Conservation (phyloP, 495 filamentous ascomycete species). For the Podospora bellae-mahoneyi region DNA sequence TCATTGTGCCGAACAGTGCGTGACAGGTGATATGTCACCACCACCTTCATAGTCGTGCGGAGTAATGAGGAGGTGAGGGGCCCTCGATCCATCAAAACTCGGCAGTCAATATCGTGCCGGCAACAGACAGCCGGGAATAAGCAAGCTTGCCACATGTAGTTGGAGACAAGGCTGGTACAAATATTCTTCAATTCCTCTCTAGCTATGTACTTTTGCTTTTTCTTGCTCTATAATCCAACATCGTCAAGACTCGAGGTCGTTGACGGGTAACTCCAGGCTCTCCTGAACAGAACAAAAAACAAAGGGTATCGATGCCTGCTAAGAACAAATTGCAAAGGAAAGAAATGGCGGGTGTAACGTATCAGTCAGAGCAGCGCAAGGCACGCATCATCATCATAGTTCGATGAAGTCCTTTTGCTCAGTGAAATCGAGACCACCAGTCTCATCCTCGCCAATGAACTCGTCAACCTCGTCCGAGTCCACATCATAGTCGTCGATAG, state of each 20-base stretch:
- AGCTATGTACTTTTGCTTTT: background rate
- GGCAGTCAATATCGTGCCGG: background rate
- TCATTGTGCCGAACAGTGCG: background rate
- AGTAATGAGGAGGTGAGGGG: background rate
- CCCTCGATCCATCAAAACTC: background rate
- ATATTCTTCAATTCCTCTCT: background rate
- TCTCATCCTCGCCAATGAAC: conserved; percentile 50
- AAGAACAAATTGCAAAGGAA: conserved; percentile 7
- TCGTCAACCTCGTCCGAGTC: conserved; percentile 86
- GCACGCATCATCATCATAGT: conserved; percentile 35
- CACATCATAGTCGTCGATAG: conserved; percentile 78
- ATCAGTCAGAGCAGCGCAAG: background rate
- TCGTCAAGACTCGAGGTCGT: background rate
- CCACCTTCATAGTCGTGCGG: background rate
- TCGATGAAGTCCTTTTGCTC: conserved; percentile 49
- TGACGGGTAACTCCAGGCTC: background rate
- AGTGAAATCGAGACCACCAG: conserved; percentile 38
- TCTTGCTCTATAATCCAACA: background rate
- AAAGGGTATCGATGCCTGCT: background rate
- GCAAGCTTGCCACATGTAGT: background rate
- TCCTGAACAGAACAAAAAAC: background rate
- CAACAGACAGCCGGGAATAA: background rate
- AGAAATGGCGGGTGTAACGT: conserved; percentile 5
- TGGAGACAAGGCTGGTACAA: background rate
- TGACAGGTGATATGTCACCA: background rate